A percentile compares a stretch with the other conserved stretches of the same genome.
Conservation (phyloP, 139 green algal species). For the Chlorella sp. region DNA sequence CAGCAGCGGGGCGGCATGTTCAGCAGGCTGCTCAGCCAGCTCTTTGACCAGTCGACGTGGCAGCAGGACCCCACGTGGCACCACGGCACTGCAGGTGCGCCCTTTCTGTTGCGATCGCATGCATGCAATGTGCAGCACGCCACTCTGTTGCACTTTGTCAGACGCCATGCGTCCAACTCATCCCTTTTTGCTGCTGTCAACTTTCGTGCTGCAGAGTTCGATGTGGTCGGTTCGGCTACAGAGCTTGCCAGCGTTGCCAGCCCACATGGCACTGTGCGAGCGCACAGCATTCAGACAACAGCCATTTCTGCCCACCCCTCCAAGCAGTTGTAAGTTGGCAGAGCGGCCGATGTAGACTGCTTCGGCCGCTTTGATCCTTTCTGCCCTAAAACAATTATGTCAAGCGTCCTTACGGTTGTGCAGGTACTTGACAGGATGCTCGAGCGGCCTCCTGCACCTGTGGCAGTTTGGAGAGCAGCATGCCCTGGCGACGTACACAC, state of each 20-base stretch:
- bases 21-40: constrained; percentile 37
- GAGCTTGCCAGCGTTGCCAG: neutral
- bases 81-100: constrained; percentile 3
- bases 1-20: constrained; percentile 37
- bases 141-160: neutral
- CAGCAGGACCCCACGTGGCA: constrained; percentile 16
- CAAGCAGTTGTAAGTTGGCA: constrained; percentile 29
- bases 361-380: too few relatives aligned
- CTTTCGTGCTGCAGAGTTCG: neutral
- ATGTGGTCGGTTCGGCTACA: neutral
- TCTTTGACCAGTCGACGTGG: constrained; percentile 51
- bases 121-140: neutral
- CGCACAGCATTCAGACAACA: constrained; percentile 18
- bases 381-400: too few relatives aligned
- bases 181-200: too few relatives aligned
- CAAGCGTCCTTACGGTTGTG: neutral
- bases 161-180: too few relatives aligned
- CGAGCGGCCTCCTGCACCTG: constrained; percentile 66
- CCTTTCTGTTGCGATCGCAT: neutral
- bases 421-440: constrained; percentile 51
- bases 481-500: constrained; percentile 59
- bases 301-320: constrained; percentile 40
- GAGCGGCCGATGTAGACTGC: neutral
- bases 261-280: neutral
- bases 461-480: constrained; percentile 65